A percentile compares a stretch with the other conserved stretches of the same genome.
Conservation (phyloP, 139 green algal species). For the Gonium pectorale region DNA sequence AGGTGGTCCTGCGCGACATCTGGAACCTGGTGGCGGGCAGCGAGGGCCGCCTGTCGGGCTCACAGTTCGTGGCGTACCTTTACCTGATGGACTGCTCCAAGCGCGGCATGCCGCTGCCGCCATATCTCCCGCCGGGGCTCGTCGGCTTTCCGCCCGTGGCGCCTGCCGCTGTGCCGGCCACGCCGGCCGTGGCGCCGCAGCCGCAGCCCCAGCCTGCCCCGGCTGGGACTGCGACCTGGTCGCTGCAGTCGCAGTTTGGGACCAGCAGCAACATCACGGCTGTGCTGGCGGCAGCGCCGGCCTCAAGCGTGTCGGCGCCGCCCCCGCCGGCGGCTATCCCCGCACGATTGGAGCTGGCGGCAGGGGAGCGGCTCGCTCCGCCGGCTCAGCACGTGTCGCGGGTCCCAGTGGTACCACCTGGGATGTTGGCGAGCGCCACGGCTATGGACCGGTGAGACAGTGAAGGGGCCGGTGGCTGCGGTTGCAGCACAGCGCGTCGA, state of each 20-base stretch:
- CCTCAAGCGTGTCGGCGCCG: conserved; percentile 17
- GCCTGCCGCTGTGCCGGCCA: not conserved
- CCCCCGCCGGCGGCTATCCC: conserved; percentile 25
- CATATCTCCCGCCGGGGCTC: conserved; percentile 48
- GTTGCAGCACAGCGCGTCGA: too few relatives aligned
- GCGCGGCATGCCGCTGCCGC: conserved; percentile 48
- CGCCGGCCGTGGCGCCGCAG: not conserved
- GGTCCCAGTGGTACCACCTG: conserved; percentile 8
- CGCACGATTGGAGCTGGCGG: not conserved
- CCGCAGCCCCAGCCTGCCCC: not conserved
- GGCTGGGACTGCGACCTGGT: conserved; percentile 39
- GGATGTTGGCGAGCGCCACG: not conserved
- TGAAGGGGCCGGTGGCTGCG: too few relatives aligned
- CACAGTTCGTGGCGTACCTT: conserved; percentile 80
- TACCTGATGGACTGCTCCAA: conserved; percentile 85
- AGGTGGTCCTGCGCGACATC: conserved; percentile 71
- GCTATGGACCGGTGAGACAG: conserved; percentile 27
- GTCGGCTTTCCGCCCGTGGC: conserved; percentile 61
- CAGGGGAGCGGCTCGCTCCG: not conserved
- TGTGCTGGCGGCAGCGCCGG: conserved; percentile 6
- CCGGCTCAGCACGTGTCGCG: conserved; percentile 9
- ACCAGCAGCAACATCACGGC: conserved; percentile 35
- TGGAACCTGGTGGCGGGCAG: conserved; percentile 77
- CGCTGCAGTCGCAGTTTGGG: conserved; percentile 58
- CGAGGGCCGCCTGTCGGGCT: conserved; percentile 64